These are phyloP conservation scores for Cyclocybe aegerita DNA, from an alignment of 768 basidiomycete genomes.

Conservation along the genomic window DNA sequence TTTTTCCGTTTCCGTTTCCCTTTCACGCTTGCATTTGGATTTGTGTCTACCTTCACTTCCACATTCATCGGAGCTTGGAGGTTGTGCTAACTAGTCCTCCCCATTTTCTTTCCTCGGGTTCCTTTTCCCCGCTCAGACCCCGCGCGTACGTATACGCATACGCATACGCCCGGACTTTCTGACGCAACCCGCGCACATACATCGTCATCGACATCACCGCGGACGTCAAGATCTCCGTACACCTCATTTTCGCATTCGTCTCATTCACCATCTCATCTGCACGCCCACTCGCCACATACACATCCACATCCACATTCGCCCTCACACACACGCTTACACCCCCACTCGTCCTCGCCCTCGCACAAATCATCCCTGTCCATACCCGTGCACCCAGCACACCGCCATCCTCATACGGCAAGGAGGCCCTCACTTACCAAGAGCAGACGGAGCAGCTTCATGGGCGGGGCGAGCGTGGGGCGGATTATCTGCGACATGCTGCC, in stretches of 20 bases:
- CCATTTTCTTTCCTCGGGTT: too few species aligned
- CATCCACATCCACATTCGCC: neutral
- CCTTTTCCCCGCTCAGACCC: too few species aligned
- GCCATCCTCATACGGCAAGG: neutral
- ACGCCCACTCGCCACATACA: neutral
- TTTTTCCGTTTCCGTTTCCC: too few species aligned
- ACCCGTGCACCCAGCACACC: neutral
- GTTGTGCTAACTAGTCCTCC: too few species aligned
- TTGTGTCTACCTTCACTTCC: neutral
- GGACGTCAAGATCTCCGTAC: too few species aligned
- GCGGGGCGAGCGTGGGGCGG: constrained; percentile 19
- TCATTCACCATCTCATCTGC: constrained; percentile 1
- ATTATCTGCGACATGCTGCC: constrained; percentile 62
- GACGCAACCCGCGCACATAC: neutral
- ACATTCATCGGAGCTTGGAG: too few species aligned
- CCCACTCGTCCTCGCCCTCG: neutral
- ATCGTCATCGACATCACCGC: neutral
- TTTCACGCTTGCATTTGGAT: neutral
- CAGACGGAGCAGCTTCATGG: constrained; percentile 9
- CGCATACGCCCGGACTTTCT: too few species aligned
- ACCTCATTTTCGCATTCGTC: neutral
- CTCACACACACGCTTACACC: neutral
- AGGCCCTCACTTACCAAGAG: neutral
- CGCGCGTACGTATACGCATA: too few species aligned
- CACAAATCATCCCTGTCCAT: neutral